These are phyloP conservation scores for Phanerodontia chrysosporium DNA, from an alignment of 768 basidiomycete genomes.

Conservation along the genomic window DNA sequence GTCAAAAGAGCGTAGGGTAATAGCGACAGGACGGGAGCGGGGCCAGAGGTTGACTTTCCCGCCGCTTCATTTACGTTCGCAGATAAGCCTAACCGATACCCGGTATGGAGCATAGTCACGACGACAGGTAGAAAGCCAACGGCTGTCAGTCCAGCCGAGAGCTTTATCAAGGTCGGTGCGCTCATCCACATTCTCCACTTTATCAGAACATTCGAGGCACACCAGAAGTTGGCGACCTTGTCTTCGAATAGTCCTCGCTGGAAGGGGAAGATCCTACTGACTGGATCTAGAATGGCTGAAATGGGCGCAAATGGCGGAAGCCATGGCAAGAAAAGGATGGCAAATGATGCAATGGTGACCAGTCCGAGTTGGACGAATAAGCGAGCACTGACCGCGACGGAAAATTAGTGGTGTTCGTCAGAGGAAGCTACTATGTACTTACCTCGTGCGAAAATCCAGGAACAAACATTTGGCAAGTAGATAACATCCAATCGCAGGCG, in stretches of 20 bases:
- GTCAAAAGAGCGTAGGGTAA: conserved; percentile 79
- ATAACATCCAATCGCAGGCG: conserved; percentile 88
- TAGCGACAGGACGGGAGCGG: conserved; percentile 57
- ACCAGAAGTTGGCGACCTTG: conserved; percentile 98
- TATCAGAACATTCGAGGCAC: conserved; percentile 81
- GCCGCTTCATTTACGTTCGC: neutral
- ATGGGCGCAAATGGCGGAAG: conserved; percentile 57
- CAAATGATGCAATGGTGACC: conserved; percentile 59
- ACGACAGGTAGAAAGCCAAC: conserved; percentile 68
- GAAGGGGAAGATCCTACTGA: conserved; percentile 88
- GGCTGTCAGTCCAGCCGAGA: conserved; percentile 64
- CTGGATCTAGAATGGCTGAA: conserved; percentile 50
- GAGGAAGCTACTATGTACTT: conserved; percentile 22
- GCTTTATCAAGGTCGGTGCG: conserved; percentile 47
- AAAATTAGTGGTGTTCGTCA: neutral
- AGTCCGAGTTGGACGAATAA: conserved; percentile 66
- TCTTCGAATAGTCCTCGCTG: conserved; percentile 89
- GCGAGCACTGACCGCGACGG: conserved; percentile 22
- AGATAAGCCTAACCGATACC: conserved; percentile 26
- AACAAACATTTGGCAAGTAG: conserved; percentile 86
- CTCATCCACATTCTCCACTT: conserved; percentile 72
- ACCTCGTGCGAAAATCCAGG: conserved; percentile 72
- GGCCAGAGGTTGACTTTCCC: conserved; percentile 14
- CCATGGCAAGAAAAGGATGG: conserved; percentile 75
- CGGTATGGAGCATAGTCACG: conserved; percentile 37